A percentile compares a stretch with the other conserved stretches of the same genome.
Conservation (phyloP, 2,329 filamentous ascomycete genomes). For the Penicillium sp. region DNA sequence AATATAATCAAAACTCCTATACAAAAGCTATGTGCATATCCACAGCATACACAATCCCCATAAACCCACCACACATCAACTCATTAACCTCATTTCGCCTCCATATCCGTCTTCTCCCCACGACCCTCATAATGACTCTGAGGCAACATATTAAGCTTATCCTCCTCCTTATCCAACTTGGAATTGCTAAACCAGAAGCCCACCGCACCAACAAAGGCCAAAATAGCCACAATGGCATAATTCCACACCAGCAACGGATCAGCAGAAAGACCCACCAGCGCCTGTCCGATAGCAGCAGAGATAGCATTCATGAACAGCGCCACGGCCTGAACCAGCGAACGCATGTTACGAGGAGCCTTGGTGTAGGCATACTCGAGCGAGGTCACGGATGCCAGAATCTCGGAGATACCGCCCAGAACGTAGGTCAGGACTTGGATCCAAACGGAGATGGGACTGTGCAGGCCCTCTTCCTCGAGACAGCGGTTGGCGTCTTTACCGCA, state of each 20-base stretch:
- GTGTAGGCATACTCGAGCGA: conserved; percentile 78
- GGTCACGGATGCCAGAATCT: conserved; percentile 64
- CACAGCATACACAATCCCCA: background rate
- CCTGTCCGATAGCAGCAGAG: conserved; percentile 72
- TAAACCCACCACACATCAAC: conserved; percentile 6
- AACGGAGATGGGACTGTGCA: conserved; percentile 68
- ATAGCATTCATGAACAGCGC: conserved; percentile 75
- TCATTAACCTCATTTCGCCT: conserved; percentile 11
- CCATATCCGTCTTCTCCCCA: conserved; percentile 20
- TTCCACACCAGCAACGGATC: conserved; percentile 76
- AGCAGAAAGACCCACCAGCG: conserved; percentile 64
- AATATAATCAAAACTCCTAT: background rate
- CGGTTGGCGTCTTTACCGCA: conserved; percentile 63
- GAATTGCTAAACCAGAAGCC: conserved; percentile 73
- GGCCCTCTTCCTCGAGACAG: conserved; percentile 53
- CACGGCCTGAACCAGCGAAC: conserved; percentile 72
- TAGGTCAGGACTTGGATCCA: conserved; percentile 59
- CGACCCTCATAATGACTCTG: conserved; percentile 28
- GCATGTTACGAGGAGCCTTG: conserved; percentile 81
- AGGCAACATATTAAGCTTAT: conserved; percentile 63
- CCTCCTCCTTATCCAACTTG: conserved; percentile 70
- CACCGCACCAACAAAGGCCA: conserved; percentile 67
- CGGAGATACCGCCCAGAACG: conserved; percentile 61
- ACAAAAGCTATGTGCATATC: background rate
- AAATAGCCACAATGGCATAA: conserved; percentile 67